These are phyloP conservation scores for Theobroma cacao DNA, from an alignment of 345 rosid genomes.

Conservation along the genomic window DNA sequence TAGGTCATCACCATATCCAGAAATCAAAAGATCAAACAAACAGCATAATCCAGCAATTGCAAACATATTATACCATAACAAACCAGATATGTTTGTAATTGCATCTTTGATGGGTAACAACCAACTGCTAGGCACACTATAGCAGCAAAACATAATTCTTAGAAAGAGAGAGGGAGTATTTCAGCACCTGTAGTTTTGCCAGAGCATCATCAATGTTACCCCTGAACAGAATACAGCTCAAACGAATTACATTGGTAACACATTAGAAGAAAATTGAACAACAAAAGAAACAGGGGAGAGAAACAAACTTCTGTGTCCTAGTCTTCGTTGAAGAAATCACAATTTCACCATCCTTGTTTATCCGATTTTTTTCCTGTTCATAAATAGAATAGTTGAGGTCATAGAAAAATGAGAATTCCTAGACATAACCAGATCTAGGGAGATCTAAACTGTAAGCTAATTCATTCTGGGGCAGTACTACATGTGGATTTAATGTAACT, in stretches of 20 bases:
- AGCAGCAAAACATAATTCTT: background rate
- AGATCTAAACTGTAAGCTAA: background rate
- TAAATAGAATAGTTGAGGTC: background rate
- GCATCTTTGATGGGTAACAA: background rate
- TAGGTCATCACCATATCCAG: background rate
- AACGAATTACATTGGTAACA: slow-evolving; percentile 4
- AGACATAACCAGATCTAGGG: background rate
- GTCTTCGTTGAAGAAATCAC: slow-evolving; percentile 95
- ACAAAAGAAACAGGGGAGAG: slow-evolving; percentile 11
- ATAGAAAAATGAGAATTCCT: background rate
- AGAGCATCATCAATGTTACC: slow-evolving; percentile 93
- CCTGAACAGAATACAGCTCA: slow-evolving; percentile 39
- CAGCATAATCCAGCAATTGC: no score
- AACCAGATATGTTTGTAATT: background rate
- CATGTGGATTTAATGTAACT: background rate
- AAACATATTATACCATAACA: no score
- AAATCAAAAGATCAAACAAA: background rate
- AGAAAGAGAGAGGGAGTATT: background rate
- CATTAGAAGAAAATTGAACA: background rate
- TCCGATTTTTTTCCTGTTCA: slow-evolving; percentile 86
- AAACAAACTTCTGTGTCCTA: slow-evolving; percentile 78
- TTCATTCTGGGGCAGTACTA: background rate
- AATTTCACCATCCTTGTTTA: slow-evolving; percentile 94
- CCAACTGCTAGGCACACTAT: background rate
- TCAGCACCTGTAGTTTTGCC: slow-evolving; percentile 74